These are phyloP conservation scores for Exophiala viscosa DNA, from an alignment of 2,329 filamentous ascomycete genomes.

Conservation along the genomic window DNA sequence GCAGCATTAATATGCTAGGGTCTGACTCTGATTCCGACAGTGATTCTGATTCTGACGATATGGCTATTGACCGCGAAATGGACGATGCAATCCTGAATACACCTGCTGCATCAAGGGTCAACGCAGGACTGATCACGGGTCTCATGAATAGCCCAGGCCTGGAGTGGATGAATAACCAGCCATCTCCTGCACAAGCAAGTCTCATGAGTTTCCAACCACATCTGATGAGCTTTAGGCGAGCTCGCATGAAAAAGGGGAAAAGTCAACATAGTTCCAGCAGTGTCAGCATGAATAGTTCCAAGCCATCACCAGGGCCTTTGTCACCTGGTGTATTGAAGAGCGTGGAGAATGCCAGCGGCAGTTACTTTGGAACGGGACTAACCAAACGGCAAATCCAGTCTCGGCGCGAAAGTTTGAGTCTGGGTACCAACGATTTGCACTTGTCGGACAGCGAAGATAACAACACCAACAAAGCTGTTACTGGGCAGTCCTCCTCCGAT, in stretches of 20 bases:
- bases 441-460: constrained; percentile 75
- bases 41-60: constrained; percentile 59
- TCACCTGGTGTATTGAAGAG: constrained; percentile 68
- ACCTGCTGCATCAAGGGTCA: constrained; percentile 66
- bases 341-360: constrained; percentile 50
- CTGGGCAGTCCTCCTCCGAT: constrained; percentile 32
- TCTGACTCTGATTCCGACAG: constrained; percentile 74
- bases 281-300: constrained; percentile 67
- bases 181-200: constrained; percentile 67
- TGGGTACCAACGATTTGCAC: constrained; percentile 84
- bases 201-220: constrained; percentile 76
- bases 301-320: constrained; percentile 65
- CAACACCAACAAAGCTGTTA: constrained; percentile 34
- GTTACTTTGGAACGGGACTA: constrained; percentile 54
- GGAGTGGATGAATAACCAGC: constrained; percentile 58
- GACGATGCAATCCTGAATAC: constrained; percentile 80
- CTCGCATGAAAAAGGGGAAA: constrained; percentile 54
- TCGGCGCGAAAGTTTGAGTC: constrained; percentile 81
- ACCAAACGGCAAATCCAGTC: constrained; percentile 50
- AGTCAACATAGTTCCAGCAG: constrained; percentile 66
- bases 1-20: constrained; percentile 73
- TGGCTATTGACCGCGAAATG: constrained; percentile 60
- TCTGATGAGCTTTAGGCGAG: constrained; percentile 73
- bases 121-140: constrained; percentile 45
- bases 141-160: constrained; percentile 52